Conservation (phyloP, 805 yeast species). For the Lachancea cidri region DNA sequence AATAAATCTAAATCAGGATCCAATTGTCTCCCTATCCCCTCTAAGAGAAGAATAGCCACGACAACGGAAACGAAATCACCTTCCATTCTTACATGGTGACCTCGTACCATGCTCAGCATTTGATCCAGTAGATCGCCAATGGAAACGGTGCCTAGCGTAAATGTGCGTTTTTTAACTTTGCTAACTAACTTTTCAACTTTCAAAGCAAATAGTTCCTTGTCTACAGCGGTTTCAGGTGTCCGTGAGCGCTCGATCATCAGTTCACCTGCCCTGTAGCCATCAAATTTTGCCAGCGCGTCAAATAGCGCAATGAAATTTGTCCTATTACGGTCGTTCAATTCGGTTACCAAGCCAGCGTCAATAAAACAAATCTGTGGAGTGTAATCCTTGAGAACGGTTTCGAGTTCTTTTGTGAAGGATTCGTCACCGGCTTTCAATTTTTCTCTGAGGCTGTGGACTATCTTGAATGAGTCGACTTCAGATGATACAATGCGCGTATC, state of each 20-base stretch:
- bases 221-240: constrained; percentile 87
- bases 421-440: constrained; percentile 16
- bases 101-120: constrained; percentile 85
- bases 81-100: constrained; percentile 96
- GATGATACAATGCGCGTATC: constrained; percentile 27
- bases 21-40: constrained; percentile 92
- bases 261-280: constrained; percentile 93
- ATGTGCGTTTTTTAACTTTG: constrained; percentile 78
- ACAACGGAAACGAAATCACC: constrained; percentile 94
- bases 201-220: constrained; percentile 78
- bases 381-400: constrained; percentile 52
- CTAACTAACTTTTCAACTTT: constrained; percentile 81
- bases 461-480: constrained; percentile 20
- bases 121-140: constrained; percentile 87
- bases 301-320: constrained; percentile 85
- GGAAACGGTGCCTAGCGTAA: constrained; percentile 85
- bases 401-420: constrained; percentile 38
- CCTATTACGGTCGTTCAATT: constrained; percentile 69
- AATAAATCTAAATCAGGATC: constrained; percentile 91
- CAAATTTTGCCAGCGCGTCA: constrained; percentile 82
- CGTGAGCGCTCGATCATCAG: constrained; percentile 91
- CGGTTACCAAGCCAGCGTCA: constrained; percentile 93
- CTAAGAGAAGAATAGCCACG: constrained; percentile 85
- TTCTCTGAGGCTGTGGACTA: constrained; percentile 15
- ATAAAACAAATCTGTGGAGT: constrained; percentile 84